Evolutionary conservation across 768 basidiomycete genomes (phyloP), one percentile per base, ranked within the genome.

Genomic region (Leccinum boreale): DNA sequence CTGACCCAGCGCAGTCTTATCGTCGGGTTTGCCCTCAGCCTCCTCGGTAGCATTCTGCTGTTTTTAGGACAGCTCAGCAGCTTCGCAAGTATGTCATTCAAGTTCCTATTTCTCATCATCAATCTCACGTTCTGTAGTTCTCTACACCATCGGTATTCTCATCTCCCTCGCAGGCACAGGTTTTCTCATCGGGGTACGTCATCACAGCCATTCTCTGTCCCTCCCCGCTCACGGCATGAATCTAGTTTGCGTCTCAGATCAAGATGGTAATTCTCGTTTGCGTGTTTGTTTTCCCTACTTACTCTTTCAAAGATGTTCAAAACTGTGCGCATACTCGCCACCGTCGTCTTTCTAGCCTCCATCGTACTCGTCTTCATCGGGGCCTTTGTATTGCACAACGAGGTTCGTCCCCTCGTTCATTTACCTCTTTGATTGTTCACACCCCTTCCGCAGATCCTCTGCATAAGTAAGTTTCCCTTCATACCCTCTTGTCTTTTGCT

Each of bases 161-260:
- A 73, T 96, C 57, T 88, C 90, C 14, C 82, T 98, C 52, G 70
- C 89, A 54, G 94, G 93, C 46, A 96, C 94, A 0, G 94, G 94
- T 0, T 96, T 97, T 78, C 75, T 96, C 67, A 85, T 96, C 56
- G 92, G 92, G 59, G 92, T 94, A 72, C 66, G 91, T 79, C 26
- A n/a, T 44, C 42, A 19, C 11, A 23, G 14, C 26, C 28, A 39
- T 54, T 12, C 35, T 5, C 5, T 31, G 15, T 5, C 5, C 3
- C 46, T 11, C 50, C 50, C 5, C 2, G 12, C 52, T 56, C 61
- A 52, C 57, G 59, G 51, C 58, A 9, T 17, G 24, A 54, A 54
- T 47, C 7, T 55, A 93, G 90, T 94, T 92, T 73, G 68, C 73
- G 58, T 90, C 83, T 64, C 94, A 98, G 70, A 56, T 90, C 48